Conservation (phyloP, 495 filamentous ascomycete genomes). For the Annulohypoxylon maeteangense region DNA sequence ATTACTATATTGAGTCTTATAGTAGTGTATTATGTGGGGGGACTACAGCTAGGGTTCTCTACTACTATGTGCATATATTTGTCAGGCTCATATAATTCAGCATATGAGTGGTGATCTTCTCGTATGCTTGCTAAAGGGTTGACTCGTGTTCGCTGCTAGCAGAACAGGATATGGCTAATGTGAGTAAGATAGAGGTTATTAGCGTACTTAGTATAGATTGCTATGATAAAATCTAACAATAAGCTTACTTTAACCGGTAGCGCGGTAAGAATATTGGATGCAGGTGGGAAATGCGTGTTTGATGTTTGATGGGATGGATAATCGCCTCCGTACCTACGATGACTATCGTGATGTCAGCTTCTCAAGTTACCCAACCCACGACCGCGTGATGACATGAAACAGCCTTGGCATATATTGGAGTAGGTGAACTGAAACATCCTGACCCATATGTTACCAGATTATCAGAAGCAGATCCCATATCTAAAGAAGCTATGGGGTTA, state of each 20-base stretch:
- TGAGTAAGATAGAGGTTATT: background rate
- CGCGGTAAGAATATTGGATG: background rate
- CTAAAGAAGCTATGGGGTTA: background rate
- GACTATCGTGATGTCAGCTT: background rate
- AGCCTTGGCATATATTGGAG: slow-evolving; percentile 1
- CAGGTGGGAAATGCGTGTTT: background rate
- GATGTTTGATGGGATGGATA: background rate
- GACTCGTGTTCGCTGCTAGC: slow-evolving; percentile 15
- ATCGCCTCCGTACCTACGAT: background rate
- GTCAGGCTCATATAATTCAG: slow-evolving; percentile 12
- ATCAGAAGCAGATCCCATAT: background rate
- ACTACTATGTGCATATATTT: too few relatives aligned
- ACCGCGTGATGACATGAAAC: slow-evolving; percentile 5
- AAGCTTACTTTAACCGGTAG: background rate
- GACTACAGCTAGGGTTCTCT: background rate
- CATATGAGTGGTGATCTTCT: background rate
- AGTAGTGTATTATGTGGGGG: slow-evolving; percentile 19
- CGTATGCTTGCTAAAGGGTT: background rate
- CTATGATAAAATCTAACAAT: background rate
- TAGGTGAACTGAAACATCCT: background rate
- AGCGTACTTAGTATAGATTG: background rate
- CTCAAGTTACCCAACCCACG: slow-evolving; percentile 13
- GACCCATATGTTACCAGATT: background rate
- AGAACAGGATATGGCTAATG: background rate
- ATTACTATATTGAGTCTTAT: slow-evolving; percentile 15